Evolutionary conservation across 805 yeast genomes (phyloP), one percentile per base, ranked within the genome.

Genomic region (Hanseniaspora guilliermondii): DNA sequence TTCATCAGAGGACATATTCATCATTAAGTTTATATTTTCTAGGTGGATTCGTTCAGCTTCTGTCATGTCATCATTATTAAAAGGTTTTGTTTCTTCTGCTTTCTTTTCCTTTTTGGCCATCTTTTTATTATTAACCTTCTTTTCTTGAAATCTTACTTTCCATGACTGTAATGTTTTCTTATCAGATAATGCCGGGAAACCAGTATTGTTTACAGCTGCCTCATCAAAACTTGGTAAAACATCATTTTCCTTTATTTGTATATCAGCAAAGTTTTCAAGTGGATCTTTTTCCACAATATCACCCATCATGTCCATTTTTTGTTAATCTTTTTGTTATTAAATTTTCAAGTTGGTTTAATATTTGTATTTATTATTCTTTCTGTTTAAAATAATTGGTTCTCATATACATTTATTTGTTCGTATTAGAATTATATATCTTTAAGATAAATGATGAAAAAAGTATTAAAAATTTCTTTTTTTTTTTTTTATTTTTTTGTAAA

Each of bases 21-120:
- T 70, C 54, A 89, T 64, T 40, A 74, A 71, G 38, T 79, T 77
- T 57, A 85, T 65, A 65, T 87, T 89, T 62, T 88, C 95, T 55
- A 76, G 64, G 64, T 87, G 91, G 22, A 88, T 86, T 62, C 78
- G 75, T 59, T 84, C 89, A 0, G 83, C 78, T 60, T 85, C 94
- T 0, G 82, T 68, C 47, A 76, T 57, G 16, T 66, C 68, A 3
- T 59, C 57, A 46, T 35, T 42, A 56, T 58, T 56, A 37, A 39
- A 49, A 5, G 42, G 35, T 27, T 42, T 32, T 3, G 57, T 53
- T 65, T 4, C 68, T 63, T 57, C 59, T 64, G 8, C 22, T 30
- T 24, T 47, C 27, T 38, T 12, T 24, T 35, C 22, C 32, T 21
- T 32, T 41, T 25, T 22, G 4, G 35, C 16, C 36, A 8, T 6